Evolutionary conservation across 192 early-diverging fungal species (phyloP).

Genomic region (Coemansia guatemalensis): DNA sequence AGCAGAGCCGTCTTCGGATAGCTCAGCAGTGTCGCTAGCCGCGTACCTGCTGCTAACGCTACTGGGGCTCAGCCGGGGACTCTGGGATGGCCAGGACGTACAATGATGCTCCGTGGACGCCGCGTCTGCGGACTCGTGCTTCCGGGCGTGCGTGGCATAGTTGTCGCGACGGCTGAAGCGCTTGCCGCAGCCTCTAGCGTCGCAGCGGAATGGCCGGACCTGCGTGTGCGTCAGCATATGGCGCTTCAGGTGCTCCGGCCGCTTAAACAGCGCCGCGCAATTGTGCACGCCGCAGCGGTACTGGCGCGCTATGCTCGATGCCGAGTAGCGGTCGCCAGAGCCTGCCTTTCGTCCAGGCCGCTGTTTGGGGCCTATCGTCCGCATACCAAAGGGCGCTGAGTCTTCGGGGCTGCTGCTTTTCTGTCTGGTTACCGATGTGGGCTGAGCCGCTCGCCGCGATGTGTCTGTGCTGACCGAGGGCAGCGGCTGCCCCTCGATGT

Average conservation of each 20-base stretch:
- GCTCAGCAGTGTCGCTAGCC: background rate
- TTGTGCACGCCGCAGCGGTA: conserved; percentile 60
- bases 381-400: background rate
- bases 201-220: conserved; percentile 81
- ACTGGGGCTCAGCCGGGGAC: conserved; percentile 1
- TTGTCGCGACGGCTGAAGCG: conserved; percentile 86
- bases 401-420: background rate
- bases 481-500: background rate
- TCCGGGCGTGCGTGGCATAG: conserved; percentile 44
- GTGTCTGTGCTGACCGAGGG: background rate
- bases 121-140: conserved; percentile 19
- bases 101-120: background rate
- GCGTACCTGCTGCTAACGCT: background rate
- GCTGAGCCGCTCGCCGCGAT: background rate
- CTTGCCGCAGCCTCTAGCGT: conserved; percentile 67
- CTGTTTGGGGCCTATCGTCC: conserved; percentile 9
- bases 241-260: conserved; percentile 82
- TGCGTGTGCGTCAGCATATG: conserved; percentile 89
- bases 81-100: background rate
- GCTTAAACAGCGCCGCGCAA: conserved; percentile 72
- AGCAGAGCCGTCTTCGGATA: background rate
- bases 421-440: background rate
- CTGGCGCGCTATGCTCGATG: conserved; percentile 38
- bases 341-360: conserved; percentile 48
- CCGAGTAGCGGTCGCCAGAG: conserved; percentile 26